Evolutionary conservation across 305 asterid genomes (phyloP).

Genomic region (Solanum hybrid): DNA sequence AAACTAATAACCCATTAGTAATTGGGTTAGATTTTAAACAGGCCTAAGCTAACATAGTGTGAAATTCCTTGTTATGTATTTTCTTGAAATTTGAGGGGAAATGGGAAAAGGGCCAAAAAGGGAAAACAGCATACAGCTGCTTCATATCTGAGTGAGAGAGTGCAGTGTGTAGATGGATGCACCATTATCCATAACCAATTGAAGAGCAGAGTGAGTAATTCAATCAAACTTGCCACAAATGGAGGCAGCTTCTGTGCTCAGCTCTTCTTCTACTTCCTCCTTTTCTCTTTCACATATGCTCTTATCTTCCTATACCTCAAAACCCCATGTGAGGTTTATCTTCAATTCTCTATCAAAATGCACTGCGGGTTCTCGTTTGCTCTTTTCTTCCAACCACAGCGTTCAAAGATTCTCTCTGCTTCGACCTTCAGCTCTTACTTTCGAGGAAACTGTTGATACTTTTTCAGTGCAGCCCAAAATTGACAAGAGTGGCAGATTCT

Average conservation of each 20-base stretch:
- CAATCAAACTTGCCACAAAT: background rate
- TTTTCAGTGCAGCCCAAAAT: slow-evolving; percentile 39
- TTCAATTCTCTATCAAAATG: slow-evolving; percentile 1
- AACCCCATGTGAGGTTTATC: slow-evolving; percentile 5
- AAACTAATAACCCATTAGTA: no score
- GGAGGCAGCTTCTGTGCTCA: slow-evolving; percentile 6
- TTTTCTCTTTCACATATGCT: background rate
- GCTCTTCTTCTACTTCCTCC: slow-evolving; percentile 1
- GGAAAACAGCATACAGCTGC: background rate
- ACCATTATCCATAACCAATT: slow-evolving; percentile 1
- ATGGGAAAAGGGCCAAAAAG: background rate
- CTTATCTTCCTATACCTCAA: background rate
- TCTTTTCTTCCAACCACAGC: background rate
- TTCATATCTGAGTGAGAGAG: background rate
- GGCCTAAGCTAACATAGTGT: no score
- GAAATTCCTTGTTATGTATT: background rate
- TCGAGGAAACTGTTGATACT: slow-evolving; percentile 2
- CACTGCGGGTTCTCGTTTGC: background rate
- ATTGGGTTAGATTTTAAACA: no score
- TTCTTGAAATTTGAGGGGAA: background rate
- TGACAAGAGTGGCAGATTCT: slow-evolving; percentile 70
- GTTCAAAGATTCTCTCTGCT: background rate
- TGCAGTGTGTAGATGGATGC: background rate
- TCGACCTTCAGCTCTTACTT: slow-evolving; percentile 9
- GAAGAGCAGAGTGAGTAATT: background rate